Percentiles rank a stretch among this genome's conserved stretches.
Conservation (phyloP, 208 protist genomes). For the Acanthamoeba culbertsoni region DNA sequence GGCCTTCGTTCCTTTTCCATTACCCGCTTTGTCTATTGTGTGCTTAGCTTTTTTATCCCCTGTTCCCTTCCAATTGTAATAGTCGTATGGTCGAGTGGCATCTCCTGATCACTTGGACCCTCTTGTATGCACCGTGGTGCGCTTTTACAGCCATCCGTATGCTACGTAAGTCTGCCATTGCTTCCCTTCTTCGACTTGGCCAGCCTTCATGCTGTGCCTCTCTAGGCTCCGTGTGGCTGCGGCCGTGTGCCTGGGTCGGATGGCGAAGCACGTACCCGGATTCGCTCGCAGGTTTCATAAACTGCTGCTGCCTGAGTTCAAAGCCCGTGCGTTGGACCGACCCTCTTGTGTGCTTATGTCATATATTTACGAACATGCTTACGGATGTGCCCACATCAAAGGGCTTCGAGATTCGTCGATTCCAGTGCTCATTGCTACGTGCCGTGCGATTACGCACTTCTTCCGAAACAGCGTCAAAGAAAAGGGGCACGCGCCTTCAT, state of each 20-base stretch:
- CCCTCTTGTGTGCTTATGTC: too few relatives aligned
- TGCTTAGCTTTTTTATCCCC: too few relatives aligned
- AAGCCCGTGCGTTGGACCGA: not conserved
- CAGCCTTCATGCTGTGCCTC: not conserved
- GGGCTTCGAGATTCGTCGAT: not conserved
- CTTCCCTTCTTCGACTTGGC: not conserved
- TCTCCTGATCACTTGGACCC: not conserved
- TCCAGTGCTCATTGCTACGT: not conserved
- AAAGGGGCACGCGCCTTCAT: not conserved
- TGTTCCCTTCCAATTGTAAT: not conserved
- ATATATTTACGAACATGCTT: too few relatives aligned
- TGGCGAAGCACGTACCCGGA: not conserved
- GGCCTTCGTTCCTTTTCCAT: not conserved
- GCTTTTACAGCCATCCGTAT: not conserved
- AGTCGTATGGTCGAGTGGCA: not conserved
- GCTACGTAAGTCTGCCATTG: not conserved
- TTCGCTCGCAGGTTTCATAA: not conserved
- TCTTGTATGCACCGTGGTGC: not conserved
- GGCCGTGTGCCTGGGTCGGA: not conserved
- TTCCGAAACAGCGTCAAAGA: not conserved
- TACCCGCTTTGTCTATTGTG: not conserved
- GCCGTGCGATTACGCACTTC: conserved; percentile 4
- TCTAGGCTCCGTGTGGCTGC: not conserved
- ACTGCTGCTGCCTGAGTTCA: not conserved
- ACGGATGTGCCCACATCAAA: too few relatives aligned